Conservation (phyloP, 495 filamentous ascomycete species). For the Penicillium canariense region DNA sequence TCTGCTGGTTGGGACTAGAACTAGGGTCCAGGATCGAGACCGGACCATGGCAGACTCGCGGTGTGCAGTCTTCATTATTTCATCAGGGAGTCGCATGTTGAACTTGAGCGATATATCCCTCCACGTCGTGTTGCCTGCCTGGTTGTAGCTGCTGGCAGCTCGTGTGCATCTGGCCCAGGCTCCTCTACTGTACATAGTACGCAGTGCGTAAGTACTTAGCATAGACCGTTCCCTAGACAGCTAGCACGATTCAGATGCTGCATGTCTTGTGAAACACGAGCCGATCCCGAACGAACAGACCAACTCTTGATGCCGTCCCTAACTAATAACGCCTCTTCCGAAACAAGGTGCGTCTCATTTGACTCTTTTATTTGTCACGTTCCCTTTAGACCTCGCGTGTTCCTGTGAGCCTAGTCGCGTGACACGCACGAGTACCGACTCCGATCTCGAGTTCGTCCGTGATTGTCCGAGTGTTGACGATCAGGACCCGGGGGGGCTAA, state of each 20-base stretch:
- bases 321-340: neutral
- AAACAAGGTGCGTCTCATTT: neutral
- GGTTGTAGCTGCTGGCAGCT: no score
- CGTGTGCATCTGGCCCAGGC: neutral
- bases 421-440: constrained; percentile 1
- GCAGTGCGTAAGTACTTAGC: neutral
- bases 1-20: neutral
- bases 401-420: constrained; percentile 4
- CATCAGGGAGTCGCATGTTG: neutral
- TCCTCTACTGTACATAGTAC: neutral
- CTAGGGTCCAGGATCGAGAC: neutral
- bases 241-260: neutral
- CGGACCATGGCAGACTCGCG: neutral
- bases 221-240: neutral
- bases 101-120: neutral
- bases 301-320: constrained; percentile 8
- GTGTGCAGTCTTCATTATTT: neutral
- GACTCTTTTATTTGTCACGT: constrained; percentile 8
- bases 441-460: constrained; percentile 2
- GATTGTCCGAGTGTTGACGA: neutral
- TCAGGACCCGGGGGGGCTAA: constrained; percentile 1
- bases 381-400: constrained; percentile 1
- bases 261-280: neutral
- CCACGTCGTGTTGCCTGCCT: no score
- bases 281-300: constrained; percentile 3